Conservation (phyloP, 2,329 filamentous ascomycete species). For the Gaeumannomyces sp. region DNA sequence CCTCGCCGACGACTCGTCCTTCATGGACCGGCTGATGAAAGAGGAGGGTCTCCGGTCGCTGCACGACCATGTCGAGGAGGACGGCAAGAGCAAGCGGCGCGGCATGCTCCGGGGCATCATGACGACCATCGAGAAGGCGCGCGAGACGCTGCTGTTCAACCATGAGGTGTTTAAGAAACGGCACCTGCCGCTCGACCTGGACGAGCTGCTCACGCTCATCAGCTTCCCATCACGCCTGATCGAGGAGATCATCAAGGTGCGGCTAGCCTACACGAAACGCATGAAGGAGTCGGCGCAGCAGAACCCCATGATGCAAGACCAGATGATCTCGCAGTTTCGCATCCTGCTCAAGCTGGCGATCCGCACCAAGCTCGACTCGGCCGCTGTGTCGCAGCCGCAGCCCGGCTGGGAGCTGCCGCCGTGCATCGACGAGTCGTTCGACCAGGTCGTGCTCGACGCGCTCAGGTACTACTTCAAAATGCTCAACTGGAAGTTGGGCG, state of each 20-base stretch:
- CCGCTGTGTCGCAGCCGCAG: constrained; percentile 76
- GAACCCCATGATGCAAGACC: constrained; percentile 88
- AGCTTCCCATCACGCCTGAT: constrained; percentile 95
- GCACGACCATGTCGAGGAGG: constrained; percentile 60
- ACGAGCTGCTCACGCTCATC: constrained; percentile 90
- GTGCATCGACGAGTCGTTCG: constrained; percentile 95
- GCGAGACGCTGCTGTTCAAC: constrained; percentile 82
- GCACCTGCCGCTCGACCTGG: constrained; percentile 91
- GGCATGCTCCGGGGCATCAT: constrained; percentile 83
- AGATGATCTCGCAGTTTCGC: constrained; percentile 97
- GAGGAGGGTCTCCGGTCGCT: constrained; percentile 91
- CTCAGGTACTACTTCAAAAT: constrained; percentile 98
- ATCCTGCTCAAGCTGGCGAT: constrained; percentile 87
- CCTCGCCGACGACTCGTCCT: constrained; percentile 83
- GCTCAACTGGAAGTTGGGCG: constrained; percentile 94
- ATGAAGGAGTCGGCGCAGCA: constrained; percentile 94
- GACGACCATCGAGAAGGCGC: constrained; percentile 86
- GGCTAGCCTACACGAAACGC: constrained; percentile 84
- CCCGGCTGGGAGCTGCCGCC: constrained; percentile 92
- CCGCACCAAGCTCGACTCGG: constrained; percentile 84
- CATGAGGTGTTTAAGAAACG: constrained; percentile 78
- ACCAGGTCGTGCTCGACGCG: constrained; percentile 83
- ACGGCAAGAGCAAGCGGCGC: constrained; percentile 41
- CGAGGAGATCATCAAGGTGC: constrained; percentile 90
- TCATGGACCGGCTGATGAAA: constrained; percentile 90